Evolutionary conservation across 371 early-diverging fungal species (phyloP).

Genomic region (Batkoa obscura): DNA sequence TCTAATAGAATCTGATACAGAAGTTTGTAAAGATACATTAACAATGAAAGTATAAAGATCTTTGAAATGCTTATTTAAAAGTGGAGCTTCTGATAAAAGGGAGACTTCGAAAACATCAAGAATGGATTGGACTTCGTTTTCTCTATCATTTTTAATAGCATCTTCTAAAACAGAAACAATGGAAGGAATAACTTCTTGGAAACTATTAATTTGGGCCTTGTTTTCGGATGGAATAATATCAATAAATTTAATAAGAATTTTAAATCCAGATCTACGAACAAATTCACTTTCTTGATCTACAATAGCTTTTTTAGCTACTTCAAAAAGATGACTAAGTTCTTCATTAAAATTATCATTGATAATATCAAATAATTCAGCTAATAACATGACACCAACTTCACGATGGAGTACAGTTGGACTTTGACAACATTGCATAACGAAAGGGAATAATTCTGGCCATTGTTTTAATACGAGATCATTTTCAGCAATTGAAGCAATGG

Average conservation of each 20-base stretch:
- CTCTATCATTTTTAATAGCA: slow-evolving; percentile 43
- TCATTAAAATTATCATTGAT: slow-evolving; percentile 51
- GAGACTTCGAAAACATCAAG: slow-evolving; percentile 70
- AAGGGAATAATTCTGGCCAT: slow-evolving; percentile 61
- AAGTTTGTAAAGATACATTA: neutral
- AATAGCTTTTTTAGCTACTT: slow-evolving; percentile 47
- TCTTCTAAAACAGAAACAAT: slow-evolving; percentile 70
- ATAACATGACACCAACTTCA: slow-evolving; percentile 62
- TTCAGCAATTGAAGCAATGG: slow-evolving; percentile 69
- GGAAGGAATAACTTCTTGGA: slow-evolving; percentile 49
- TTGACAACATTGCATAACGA: slow-evolving; percentile 53
- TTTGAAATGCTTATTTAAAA: no score
- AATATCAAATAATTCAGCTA: slow-evolving; percentile 65
- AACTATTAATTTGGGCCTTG: slow-evolving; percentile 7
- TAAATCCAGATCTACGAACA: slow-evolving; percentile 23
- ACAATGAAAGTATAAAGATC: no score
- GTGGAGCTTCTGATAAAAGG: slow-evolving; percentile 22
- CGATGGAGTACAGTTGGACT: slow-evolving; percentile 52
- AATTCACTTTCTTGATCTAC: slow-evolving; percentile 63
- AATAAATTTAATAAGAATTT: slow-evolving; percentile 1
- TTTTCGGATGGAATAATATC: slow-evolving; percentile 15
- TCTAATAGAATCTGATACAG: slow-evolving; percentile 19
- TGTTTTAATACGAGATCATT: slow-evolving; percentile 50
- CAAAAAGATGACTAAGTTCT: slow-evolving; percentile 38
- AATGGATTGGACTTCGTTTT: slow-evolving; percentile 46